Base-by-base conservation (phyloP, 139 green algal species). In the Chlamydomonas schloesseri region DNA sequence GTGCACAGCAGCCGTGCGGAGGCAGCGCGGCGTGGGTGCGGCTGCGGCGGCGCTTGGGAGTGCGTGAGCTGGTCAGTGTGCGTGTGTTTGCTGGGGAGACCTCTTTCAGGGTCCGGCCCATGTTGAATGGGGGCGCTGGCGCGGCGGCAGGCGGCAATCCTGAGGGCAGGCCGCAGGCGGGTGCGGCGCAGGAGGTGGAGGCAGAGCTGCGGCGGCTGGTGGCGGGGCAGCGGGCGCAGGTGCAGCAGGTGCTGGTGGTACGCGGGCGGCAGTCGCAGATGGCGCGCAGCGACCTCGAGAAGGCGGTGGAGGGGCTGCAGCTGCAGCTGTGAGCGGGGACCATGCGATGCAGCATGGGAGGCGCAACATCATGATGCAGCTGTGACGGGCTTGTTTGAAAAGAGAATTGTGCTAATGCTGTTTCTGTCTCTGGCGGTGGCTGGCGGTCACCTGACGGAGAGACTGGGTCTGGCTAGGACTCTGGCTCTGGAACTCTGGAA, bases 1-100 rank as follows among this genome's bases (percentile, higher is more conserved):
- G n/a, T n/a, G n/a, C n/a, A n/a, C 20, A 62, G 55, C 18, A 5
- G 55, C 2, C 20, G 34, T 37, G 26, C 21, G 4, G 31, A 3
- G 4, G 23, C 17, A 5, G 17, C 10, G 9, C 6, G 6, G 62
- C 10, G 10, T 17, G 26, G 62, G 26, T 13, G 18, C 3, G 20
- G 62, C 62, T 69, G 26, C 62, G 2, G n/a, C 65, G 6, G n/a
- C 31, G 65, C 8, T 0, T 37, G 13, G n/a, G 13, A 4, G 14
- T 11, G 9, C 14, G 17, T 3, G n/a, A 26, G 82, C 75, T 94
- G 55, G 71, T 84, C n/a, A 84, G 46, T 60, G 10, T 84, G n/a
- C 87, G 81, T 37, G 67, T 93, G 72, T 93, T 93, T 50, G 87
- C 90, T 24, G 91, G 91, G 1, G 87, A 84, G n/a, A 65, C 87